These are phyloP conservation scores for Cyathus striatus DNA, from an alignment of 768 basidiomycete species.

Conservation along the genomic window DNA sequence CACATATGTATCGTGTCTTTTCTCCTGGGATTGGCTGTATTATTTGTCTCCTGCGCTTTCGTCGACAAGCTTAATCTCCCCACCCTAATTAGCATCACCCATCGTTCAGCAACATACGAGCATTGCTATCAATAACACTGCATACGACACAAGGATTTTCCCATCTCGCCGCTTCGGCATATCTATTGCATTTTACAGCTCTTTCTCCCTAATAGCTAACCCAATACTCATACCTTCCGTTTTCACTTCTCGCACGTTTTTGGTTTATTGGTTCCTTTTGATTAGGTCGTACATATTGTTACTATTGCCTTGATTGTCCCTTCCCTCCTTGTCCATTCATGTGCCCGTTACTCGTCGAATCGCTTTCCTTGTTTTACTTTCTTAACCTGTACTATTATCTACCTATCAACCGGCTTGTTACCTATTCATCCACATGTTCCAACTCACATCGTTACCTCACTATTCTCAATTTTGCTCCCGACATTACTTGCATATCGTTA, in stretches of 20 bases:
- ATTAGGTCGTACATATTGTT: no score
- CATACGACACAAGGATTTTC: not conserved
- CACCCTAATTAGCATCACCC: not conserved
- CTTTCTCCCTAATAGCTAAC: no score
- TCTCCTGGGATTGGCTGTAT: no score
- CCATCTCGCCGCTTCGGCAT: not conserved
- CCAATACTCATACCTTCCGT: not conserved
- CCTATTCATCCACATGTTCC: no score
- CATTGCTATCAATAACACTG: not conserved
- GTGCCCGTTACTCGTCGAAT: not conserved
- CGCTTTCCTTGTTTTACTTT: not conserved
- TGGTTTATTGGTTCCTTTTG: not conserved
- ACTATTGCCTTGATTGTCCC: not conserved
- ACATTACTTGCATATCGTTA: no score
- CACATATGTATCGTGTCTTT: no score
- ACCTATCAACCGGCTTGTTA: no score
- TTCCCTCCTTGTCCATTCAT: not conserved
- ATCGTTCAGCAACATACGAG: not conserved
- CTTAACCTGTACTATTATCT: conserved; percentile 1
- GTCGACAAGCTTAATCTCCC: not conserved
- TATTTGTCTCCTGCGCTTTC: not conserved
- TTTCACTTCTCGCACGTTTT: not conserved
- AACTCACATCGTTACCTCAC: no score
- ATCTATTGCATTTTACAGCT: no score
- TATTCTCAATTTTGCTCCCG: no score